phyloP scores from a whole-genome alignment of 2,329 filamentous ascomycete species.

The Lizonia empirigonia region DNA sequence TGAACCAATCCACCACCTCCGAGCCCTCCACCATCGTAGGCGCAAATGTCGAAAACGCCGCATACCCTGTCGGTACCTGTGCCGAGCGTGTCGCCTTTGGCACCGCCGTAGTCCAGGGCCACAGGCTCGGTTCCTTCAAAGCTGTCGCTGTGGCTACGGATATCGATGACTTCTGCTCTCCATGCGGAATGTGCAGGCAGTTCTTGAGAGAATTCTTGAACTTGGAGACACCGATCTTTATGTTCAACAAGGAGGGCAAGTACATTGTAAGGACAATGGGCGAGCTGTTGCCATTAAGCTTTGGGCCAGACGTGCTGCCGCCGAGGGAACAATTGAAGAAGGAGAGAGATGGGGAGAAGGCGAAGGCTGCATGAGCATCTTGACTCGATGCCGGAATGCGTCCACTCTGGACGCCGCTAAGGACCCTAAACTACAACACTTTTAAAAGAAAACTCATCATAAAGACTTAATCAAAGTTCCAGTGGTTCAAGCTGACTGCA shows the following conservation, averaged over 20 bases:
- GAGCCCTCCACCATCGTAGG: conserved; percentile 65
- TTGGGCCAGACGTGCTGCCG: conserved; percentile 58
- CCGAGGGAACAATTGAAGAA: conserved; percentile 42
- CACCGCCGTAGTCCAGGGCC: conserved; percentile 69
- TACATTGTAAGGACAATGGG: conserved; percentile 73
- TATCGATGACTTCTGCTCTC: conserved; percentile 59
- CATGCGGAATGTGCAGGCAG: conserved; percentile 96
- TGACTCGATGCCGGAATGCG: not conserved
- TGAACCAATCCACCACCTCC: conserved; percentile 28
- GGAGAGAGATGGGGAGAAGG: conserved; percentile 33
- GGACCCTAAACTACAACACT: not conserved
- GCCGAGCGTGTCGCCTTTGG: conserved; percentile 87
- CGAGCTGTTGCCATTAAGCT: conserved; percentile 61
- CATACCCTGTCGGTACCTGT: conserved; percentile 93
- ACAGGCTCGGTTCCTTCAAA: conserved; percentile 55
- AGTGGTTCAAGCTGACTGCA: not conserved
- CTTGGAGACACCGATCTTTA: conserved; percentile 73
- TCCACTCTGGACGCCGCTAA: not conserved
- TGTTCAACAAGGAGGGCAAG: conserved; percentile 85
- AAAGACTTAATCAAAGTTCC: not conserved
- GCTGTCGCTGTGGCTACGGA: conserved; percentile 88
- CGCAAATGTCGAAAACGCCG: conserved; percentile 82
- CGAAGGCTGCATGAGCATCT: conserved; percentile 19
- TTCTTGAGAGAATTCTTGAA: conserved; percentile 63
- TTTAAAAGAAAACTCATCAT: not conserved